Evolutionary conservation across 192 early-diverging fungal genomes (phyloP).

Genomic region (Mortierella hygrophila): DNA sequence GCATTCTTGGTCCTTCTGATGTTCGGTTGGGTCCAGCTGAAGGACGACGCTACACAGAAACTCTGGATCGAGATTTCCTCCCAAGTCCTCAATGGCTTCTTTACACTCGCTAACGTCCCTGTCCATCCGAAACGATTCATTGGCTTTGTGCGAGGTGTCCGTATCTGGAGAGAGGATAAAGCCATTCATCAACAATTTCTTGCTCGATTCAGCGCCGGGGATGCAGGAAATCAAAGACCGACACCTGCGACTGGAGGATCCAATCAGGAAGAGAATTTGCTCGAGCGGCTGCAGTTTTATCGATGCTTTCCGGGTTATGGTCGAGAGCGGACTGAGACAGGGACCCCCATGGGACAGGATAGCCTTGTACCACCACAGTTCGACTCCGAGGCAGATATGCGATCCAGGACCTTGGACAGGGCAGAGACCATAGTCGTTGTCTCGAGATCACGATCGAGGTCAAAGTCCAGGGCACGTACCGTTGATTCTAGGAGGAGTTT

Average conservation of each 20-base stretch:
- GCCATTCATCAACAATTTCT: conserved; percentile 19
- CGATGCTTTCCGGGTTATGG: conserved; percentile 50
- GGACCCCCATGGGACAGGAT: background rate
- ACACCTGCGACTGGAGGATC: background rate
- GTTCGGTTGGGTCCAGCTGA: conserved; percentile 44
- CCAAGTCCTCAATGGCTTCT: conserved; percentile 56
- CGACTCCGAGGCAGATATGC: background rate
- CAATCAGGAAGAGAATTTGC: conserved; percentile 6
- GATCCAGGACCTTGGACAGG: background rate
- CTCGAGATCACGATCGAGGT: conserved; percentile 1
- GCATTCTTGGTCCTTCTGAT: conserved; percentile 52
- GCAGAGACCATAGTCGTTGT: conserved; percentile 6
- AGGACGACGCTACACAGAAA: conserved; percentile 35
- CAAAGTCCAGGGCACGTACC: background rate
- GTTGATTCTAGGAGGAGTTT: background rate
- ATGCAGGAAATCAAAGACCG: background rate
- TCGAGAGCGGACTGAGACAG: conserved; percentile 8
- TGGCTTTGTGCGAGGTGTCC: conserved; percentile 32
- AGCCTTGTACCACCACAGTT: background rate
- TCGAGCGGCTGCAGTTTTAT: conserved; percentile 32
- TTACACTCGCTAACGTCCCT: conserved; percentile 51
- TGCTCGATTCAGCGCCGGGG: background rate
- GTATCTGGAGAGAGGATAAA: conserved; percentile 30
- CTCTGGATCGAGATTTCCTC: conserved; percentile 58
- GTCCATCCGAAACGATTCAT: conserved; percentile 52